Evolutionary conservation across 805 yeast species (phyloP), one percentile per base, ranked within the genome.

Genomic region (Phaffomyces antillensis): DNA sequence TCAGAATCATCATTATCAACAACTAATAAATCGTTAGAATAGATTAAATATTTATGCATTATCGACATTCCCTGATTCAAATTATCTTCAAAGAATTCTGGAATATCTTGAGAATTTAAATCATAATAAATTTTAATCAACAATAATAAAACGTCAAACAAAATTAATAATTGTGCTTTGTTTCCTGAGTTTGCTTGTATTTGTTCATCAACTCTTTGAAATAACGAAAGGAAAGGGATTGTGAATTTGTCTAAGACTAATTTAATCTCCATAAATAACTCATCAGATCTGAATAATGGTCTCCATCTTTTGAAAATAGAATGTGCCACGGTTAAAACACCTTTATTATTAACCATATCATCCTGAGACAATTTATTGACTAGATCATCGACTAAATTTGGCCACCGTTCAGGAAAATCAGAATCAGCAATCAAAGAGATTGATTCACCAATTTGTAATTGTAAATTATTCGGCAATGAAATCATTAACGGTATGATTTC

Each of bases 301-400:
- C 99, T 77, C 99, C 99, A 93, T 66, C 95, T 81, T 63, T 85
- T 88, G 69, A 91, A 95, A 49, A 93, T 91, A 1, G 96, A 86
- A 63, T 93, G 99, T 6, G 97, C 95, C 18, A 95, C 98, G 10
- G 80, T 75, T 45, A 95, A 68, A 6, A 95, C 90, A 43, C 96
- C 96, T 54, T 82, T 85, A 62, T 89, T 88, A 42, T 79, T 75
- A 13, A 73, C 70, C 73, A 85, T 77, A 58, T 87, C 88, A n/a
- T 73, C 74, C 5, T 63, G 56, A 3, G 83, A 75, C 39, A 93
- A 70, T 58, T 81, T 81, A 2, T 71, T 56, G 0, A 89, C 86
- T 49, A 93, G 71, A 45, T 83, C 84, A 53, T 84, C 87, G 31
- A 88, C 69, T 49, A 93, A 72, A 42, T 75, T 73, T 2, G 81